Conservation (phyloP, 441 rosid species). For the Mallotus japonicus region DNA sequence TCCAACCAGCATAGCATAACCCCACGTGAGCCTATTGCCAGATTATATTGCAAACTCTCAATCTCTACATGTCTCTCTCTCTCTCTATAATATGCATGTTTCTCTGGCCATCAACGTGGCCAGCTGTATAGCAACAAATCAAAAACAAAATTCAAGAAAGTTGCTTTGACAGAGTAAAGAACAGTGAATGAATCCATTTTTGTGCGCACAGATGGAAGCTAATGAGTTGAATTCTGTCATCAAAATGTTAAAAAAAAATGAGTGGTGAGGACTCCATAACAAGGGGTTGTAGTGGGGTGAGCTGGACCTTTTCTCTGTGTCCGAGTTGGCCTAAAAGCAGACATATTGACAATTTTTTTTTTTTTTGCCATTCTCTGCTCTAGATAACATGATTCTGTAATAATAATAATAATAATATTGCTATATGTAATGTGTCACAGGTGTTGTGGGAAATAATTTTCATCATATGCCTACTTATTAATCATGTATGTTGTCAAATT, state of each 20-base stretch:
- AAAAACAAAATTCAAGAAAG: background rate
- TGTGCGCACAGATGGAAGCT: background rate
- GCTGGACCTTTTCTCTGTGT: constrained; percentile 27
- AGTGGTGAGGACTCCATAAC: constrained; percentile 4
- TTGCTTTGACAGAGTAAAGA: background rate
- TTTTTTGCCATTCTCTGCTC: too few relatives aligned
- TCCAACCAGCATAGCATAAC: background rate
- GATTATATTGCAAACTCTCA: background rate
- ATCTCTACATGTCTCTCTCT: background rate
- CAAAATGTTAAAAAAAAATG: background rate
- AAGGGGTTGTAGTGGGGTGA: constrained; percentile 28
- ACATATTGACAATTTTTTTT: background rate
- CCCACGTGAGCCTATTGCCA: constrained; percentile 29
- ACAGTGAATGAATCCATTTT: background rate
- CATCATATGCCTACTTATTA: too few relatives aligned
- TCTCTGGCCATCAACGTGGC: constrained; percentile 36
- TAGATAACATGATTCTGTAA: too few relatives aligned
- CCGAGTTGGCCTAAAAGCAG: constrained; percentile 28
- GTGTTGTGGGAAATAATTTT: too few relatives aligned
- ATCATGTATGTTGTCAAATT: too few relatives aligned
- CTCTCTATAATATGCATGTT: too few relatives aligned
- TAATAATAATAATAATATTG: too few relatives aligned
- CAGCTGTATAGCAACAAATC: constrained; percentile 31
- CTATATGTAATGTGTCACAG: too few relatives aligned
- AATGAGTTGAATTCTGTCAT: too few relatives aligned